Evolutionary conservation across 805 yeast species (phyloP), one percentile per base, ranked within the genome.

Genomic region (Nakazawaea populi): DNA sequence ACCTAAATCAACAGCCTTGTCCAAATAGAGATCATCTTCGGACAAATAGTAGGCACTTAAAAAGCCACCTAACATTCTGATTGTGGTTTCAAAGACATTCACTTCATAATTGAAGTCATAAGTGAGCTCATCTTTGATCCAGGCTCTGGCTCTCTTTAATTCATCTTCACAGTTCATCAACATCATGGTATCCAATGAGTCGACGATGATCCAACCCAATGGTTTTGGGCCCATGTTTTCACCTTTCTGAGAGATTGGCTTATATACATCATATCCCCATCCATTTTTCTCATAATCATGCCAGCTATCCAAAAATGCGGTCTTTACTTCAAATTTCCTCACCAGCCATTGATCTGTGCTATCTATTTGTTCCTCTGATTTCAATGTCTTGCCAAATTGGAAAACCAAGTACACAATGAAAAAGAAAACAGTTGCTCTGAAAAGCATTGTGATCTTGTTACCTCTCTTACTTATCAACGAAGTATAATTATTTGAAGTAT

Each of bases 31-130:
- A 44, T 82, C 87, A 58, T 87, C 91, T 11, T 75, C 69, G 1
- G 91, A 76, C 31, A 89, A 67, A 56, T 87, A 83, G 61, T 79
- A 80, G 0, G 96, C 96, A 3, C 96, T 85, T 46, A 91, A 69
- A n/a, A 91, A 72, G 0, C 97, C 97, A 42, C 97, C 97, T 29
- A 91, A 70, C 95, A 91, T 89, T 63, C 97, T 76, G 56, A 89
- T 90, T 5, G 97, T 89, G n/a, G 97, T 89, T 64, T 90, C 97
- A 67, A 91, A 91, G 5, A 89, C 83, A 62, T 85, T 89, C 41
- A 89, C 94, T 36, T 77, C 77, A 54, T 83, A 79, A 62, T 89
- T 87, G 57, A 87, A 79, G 58, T 82, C 80, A 62, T 88, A 90
- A 48, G 73, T 74, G 56, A 91, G 72, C 47, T 80, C 89, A 51